These are phyloP conservation scores for Mollisiaceae sp. DNA, from an alignment of 2,329 filamentous ascomycete genomes.

Conservation along the genomic window DNA sequence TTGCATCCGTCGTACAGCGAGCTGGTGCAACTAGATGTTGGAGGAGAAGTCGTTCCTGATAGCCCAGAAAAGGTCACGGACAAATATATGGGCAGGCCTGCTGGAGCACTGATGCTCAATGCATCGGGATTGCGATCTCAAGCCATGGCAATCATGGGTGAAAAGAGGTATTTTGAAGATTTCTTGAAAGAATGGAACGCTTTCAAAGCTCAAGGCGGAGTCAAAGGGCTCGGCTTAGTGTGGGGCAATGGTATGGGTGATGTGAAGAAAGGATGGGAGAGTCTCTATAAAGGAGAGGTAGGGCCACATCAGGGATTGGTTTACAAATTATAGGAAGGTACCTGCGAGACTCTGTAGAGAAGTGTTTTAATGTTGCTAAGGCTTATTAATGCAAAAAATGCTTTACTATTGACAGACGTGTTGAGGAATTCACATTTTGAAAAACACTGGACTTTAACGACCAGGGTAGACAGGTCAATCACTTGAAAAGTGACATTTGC, in stretches of 20 bases:
- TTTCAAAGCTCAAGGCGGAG: slow-evolving; percentile 27
- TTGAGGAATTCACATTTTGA: no score
- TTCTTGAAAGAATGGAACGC: slow-evolving; percentile 22
- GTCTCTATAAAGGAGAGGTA: slow-evolving; percentile 32
- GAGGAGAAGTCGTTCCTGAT: slow-evolving; percentile 27
- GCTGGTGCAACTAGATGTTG: slow-evolving; percentile 26
- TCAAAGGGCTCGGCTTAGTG: slow-evolving; percentile 28
- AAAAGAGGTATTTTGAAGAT: slow-evolving; percentile 30
- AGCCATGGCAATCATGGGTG: slow-evolving; percentile 26
- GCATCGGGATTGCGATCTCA: slow-evolving; percentile 27
- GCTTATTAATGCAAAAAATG: no score
- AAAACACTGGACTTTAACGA: no score
- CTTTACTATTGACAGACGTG: no score
- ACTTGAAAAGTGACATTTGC: no score
- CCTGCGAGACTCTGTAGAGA: neutral
- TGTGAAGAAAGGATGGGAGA: slow-evolving; percentile 34
- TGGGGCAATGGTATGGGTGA: slow-evolving; percentile 37
- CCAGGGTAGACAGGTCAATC: no score
- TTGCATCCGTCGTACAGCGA: slow-evolving; percentile 21
- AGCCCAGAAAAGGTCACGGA: slow-evolving; percentile 25
- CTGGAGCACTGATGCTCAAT: slow-evolving; percentile 24
- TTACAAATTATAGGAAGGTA: slow-evolving; percentile 23
- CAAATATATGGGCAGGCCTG: slow-evolving; percentile 20
- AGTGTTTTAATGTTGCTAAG: neutral
- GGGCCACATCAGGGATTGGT: slow-evolving; percentile 31